These are phyloP conservation scores for Hymenoscyphus fraxineus DNA, from an alignment of 2,329 filamentous ascomycete species.

Conservation along the genomic window DNA sequence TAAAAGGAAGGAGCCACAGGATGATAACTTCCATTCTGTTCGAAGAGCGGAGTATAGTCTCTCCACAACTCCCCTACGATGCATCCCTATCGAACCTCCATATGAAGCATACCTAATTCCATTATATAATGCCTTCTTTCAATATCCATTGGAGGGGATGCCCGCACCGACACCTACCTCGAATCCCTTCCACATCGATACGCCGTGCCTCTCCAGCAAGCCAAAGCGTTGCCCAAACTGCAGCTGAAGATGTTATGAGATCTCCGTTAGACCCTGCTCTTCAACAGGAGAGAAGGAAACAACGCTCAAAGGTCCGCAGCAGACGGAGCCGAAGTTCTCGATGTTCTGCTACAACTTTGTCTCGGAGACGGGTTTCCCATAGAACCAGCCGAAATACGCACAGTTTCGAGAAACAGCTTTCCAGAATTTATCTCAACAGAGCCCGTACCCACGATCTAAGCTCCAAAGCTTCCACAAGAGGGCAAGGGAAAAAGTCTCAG, in stretches of 20 bases:
- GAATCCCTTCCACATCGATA: slow-evolving; percentile 25
- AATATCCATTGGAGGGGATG: slow-evolving; percentile 32
- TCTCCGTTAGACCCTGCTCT: slow-evolving; percentile 15
- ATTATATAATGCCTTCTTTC: slow-evolving; percentile 22
- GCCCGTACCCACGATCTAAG: background rate
- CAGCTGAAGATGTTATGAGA: slow-evolving; percentile 17
- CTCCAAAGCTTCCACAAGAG: background rate
- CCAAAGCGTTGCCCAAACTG: slow-evolving; percentile 16
- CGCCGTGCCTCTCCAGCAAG: slow-evolving; percentile 12
- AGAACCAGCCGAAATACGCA: background rate
- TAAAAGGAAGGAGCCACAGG: slow-evolving; percentile 19
- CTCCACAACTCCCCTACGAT: slow-evolving; percentile 25
- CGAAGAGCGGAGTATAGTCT: background rate
- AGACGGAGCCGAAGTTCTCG: slow-evolving; percentile 17
- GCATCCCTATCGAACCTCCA: slow-evolving; percentile 24
- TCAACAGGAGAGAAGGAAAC: slow-evolving; percentile 21
- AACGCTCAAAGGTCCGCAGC: slow-evolving; percentile 15
- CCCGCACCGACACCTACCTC: slow-evolving; percentile 30
- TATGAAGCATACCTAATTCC: slow-evolving; percentile 16
- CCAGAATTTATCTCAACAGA: slow-evolving; percentile 1
- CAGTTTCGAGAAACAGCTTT: background rate
- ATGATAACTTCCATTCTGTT: background rate
- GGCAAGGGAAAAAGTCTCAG: background rate
- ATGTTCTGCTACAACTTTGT: slow-evolving; percentile 14
- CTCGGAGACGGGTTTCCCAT: slow-evolving; percentile 16